These are phyloP conservation scores for Colletotrichum sp. DNA, from an alignment of 2,329 filamentous ascomycete species.

Conservation along the genomic window DNA sequence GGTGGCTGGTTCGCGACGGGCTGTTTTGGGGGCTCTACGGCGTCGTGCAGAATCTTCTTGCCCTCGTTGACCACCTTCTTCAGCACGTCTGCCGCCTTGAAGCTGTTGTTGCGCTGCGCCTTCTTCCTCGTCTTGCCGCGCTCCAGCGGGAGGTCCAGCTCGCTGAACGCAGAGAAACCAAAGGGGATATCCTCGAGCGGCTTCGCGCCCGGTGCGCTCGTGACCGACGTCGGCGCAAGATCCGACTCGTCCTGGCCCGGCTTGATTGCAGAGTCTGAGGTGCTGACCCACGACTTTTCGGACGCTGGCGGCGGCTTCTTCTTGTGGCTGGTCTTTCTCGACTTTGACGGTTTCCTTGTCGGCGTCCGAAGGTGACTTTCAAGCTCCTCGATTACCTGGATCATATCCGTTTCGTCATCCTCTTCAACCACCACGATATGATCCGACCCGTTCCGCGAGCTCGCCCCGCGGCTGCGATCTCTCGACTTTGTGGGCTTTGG, in stretches of 20 bases:
- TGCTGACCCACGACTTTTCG: constrained; percentile 31
- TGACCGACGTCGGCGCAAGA: constrained; percentile 42
- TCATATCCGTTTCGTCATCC: constrained; percentile 24
- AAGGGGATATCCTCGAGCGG: constrained; percentile 67
- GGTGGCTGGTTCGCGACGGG: constrained; percentile 59
- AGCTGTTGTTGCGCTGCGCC: constrained; percentile 59
- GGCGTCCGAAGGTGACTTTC: constrained; percentile 44
- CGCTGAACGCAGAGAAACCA: constrained; percentile 71
- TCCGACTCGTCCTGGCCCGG: constrained; percentile 31
- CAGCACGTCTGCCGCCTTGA: constrained; percentile 65
- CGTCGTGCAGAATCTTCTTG: constrained; percentile 69
- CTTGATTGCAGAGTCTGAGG: constrained; percentile 26
- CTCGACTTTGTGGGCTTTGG: constrained; percentile 23
- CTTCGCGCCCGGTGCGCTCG: constrained; percentile 41
- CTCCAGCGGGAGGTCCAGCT: constrained; percentile 60
- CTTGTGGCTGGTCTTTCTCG: constrained; percentile 9
- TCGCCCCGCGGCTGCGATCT: constrained; percentile 24
- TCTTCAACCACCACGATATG: constrained; percentile 31
- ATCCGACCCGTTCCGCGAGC: constrained; percentile 27
- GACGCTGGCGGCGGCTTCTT: constrained; percentile 1
- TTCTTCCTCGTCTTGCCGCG: constrained; percentile 45
- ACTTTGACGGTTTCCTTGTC: constrained; percentile 25
- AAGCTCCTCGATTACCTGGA: constrained; percentile 38
- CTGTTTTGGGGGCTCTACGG: constrained; percentile 59
- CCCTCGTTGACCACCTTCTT: constrained; percentile 69